Base-by-base conservation (phyloP, 2,329 filamentous ascomycete species). In the Ceratocystis destructans region DNA sequence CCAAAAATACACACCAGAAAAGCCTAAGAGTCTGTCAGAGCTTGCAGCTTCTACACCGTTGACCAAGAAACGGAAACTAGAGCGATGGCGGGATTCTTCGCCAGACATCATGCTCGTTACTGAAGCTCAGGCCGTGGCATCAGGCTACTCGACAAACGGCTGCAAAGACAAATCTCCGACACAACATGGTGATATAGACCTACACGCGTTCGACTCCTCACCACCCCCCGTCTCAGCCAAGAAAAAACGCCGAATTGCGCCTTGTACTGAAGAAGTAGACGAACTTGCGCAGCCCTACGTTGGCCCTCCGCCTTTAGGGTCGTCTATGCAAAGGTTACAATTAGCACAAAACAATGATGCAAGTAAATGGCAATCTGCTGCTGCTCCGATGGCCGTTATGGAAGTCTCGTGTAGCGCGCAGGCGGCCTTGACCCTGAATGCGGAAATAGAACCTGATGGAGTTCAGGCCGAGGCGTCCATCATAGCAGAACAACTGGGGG, bases 371-470 rank as follows among this genome's bases (percentile, higher is more conserved):
- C 46, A 64, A 17, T 5, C 20, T n/a, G 37, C 12, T 15, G 12
- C 50, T 45, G 44, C 45, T 17, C 57, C 57, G 33, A 59, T 64
- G 22, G 64, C 66, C 25, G 71, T 72, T 17, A 68, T 66, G 31
- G 70, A 71, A 57, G 69, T 71, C 57, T 67, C 67, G 22, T 67
- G 69, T 64, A 69, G 62, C 3, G 25, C 68, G 22, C 15, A 59
- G 28, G 55, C 5, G 33, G 31, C 28, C 12, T 31, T 59, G 25
- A n/a, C 55, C 12, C 28, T 17, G 17, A 20, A 6, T 20, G 22
- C 33, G 5, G n/a, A 15, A 4, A 59, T 7, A 10, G 28, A 20
- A 7, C 17, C 31, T 25, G 22, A 37, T 20, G 8, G 33, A 37
- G 55, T 1, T 5, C 55, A 37, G 28, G 12, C 28, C 8, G 28